Percentiles rank a stretch among this genome's conserved stretches.
Evolutionary conservation across 2,329 filamentous ascomycete species (phyloP).

Genomic region (Truncatella angustata): DNA sequence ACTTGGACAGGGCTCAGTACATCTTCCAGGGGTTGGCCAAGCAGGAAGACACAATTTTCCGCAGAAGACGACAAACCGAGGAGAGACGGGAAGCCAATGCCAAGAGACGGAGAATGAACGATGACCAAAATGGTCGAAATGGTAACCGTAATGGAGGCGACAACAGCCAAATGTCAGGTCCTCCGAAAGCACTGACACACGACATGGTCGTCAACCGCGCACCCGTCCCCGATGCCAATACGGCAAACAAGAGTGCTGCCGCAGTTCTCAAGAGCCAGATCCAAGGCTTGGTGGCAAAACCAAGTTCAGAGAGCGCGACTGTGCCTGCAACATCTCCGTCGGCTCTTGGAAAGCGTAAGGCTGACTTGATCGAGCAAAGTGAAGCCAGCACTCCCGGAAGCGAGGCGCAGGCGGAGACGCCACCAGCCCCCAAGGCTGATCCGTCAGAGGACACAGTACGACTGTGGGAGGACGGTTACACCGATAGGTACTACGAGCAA

Average conservation of each 20-base stretch:
- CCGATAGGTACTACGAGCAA: constrained; percentile 93
- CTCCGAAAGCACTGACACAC: constrained; percentile 67
- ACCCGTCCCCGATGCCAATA: constrained; percentile 64
- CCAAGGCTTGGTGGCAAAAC: constrained; percentile 42
- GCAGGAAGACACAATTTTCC: constrained; percentile 93
- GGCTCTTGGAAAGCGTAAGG: constrained; percentile 73
- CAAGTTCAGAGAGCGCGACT: constrained; percentile 13
- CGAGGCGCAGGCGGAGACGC: constrained; percentile 52
- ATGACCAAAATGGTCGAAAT: constrained; percentile 38
- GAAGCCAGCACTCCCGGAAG: constrained; percentile 57
- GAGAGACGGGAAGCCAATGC: constrained; percentile 77
- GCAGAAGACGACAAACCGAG: constrained; percentile 79
- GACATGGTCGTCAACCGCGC: constrained; percentile 82
- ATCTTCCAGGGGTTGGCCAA: constrained; percentile 87
- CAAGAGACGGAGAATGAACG: constrained; percentile 74
- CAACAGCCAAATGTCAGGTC: constrained; percentile 48
- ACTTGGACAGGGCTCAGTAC: constrained; percentile 80
- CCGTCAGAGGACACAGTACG: constrained; percentile 76
- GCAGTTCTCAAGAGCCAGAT: constrained; percentile 82
- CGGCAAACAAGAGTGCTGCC: constrained; percentile 92
- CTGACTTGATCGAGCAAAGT: constrained; percentile 63
- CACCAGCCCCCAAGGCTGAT: constrained; percentile 53
- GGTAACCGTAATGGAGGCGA: constrained; percentile 28
- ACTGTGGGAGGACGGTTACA: constrained; percentile 94
- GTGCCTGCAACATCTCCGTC: constrained; percentile 42